Percentiles rank a stretch among this genome's conserved stretches.
phyloP scores from a whole-genome alignment of 2,329 filamentous ascomycete species.

The Fusarium longipes region DNA sequence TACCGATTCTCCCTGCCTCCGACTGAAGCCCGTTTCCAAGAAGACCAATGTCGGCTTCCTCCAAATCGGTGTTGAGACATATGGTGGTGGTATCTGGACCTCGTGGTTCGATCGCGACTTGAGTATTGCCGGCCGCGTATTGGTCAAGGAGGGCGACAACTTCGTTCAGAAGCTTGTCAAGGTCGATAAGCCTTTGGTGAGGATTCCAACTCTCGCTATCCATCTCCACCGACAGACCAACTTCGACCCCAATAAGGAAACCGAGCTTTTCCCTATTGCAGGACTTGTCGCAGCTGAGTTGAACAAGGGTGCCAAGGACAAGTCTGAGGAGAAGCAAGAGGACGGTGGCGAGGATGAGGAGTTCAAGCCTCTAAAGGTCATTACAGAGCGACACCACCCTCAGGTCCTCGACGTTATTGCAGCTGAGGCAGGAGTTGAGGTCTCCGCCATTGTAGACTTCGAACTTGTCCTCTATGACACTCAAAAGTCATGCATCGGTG shows the following conservation, averaged over 20 bases:
- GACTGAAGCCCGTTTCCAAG: conserved; percentile 94
- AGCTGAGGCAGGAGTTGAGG: conserved; percentile 75
- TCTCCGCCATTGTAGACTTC: conserved; percentile 86
- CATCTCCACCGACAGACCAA: conserved; percentile 88
- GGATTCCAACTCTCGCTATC: conserved; percentile 93
- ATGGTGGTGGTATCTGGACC: conserved; percentile 97
- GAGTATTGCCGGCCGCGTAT: conserved; percentile 86
- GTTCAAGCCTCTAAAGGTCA: conserved; percentile 80
- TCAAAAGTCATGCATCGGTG: conserved; percentile 88
- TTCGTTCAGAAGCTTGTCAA: conserved; percentile 89
- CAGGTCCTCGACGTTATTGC: conserved; percentile 88
- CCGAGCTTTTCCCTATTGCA: conserved; percentile 91
- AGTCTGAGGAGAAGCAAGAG: conserved; percentile 52
- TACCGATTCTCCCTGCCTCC: conserved; percentile 92
- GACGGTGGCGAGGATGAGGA: conserved; percentile 55
- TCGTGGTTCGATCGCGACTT: conserved; percentile 98
- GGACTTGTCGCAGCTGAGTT: conserved; percentile 89
- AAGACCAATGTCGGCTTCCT: conserved; percentile 87
- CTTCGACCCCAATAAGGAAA: conserved; percentile 97
- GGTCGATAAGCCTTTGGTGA: conserved; percentile 87
- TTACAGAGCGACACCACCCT: conserved; percentile 87
- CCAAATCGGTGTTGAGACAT: conserved; percentile 95
- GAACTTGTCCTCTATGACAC: conserved; percentile 98
- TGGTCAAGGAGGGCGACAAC: conserved; percentile 78
- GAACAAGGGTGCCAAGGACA: conserved; percentile 74